phyloP scores from a whole-genome alignment of 2,329 filamentous ascomycete genomes.

The Juglanconis juglandina region DNA sequence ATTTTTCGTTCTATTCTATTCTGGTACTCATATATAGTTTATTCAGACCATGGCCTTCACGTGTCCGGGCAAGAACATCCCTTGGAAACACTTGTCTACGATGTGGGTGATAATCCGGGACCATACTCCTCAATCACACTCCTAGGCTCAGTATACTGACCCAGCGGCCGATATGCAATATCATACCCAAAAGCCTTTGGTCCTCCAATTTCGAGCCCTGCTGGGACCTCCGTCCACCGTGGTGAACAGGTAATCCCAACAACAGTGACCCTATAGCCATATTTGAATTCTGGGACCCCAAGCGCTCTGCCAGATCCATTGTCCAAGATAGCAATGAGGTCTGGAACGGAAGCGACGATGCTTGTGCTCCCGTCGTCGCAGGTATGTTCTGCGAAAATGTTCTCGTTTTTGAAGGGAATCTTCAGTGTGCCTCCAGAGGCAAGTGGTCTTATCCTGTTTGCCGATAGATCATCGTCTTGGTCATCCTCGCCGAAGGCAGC shows the following conservation, averaged over 20 bases:
- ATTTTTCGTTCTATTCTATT: no score
- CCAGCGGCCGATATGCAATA: conserved; percentile 47
- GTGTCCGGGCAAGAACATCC: no score
- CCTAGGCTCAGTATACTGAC: conserved; percentile 47
- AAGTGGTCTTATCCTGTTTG: conserved; percentile 1
- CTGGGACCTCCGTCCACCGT: conserved; percentile 47
- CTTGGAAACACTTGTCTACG: background rate
- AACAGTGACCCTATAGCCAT: conserved; percentile 49
- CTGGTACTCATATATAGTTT: no score
- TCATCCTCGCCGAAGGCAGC: conserved; percentile 23
- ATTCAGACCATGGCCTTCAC: no score
- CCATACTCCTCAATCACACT: conserved; percentile 52
- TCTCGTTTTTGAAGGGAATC: conserved; percentile 29
- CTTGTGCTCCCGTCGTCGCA: conserved; percentile 16
- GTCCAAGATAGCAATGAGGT: conserved; percentile 47
- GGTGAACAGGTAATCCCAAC: conserved; percentile 53
- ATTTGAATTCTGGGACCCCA: conserved; percentile 53
- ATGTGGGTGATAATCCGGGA: background rate
- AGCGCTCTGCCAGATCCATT: conserved; percentile 45
- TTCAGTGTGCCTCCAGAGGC: conserved; percentile 21
- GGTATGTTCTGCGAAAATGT: conserved; percentile 21
- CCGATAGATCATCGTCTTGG: conserved; percentile 18
- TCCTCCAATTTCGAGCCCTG: conserved; percentile 47
- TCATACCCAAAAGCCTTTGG: conserved; percentile 35
- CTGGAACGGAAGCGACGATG: conserved; percentile 45